Evolutionary conservation across 441 rosid species (phyloP).

Genomic region (Kokia cookei): DNA sequence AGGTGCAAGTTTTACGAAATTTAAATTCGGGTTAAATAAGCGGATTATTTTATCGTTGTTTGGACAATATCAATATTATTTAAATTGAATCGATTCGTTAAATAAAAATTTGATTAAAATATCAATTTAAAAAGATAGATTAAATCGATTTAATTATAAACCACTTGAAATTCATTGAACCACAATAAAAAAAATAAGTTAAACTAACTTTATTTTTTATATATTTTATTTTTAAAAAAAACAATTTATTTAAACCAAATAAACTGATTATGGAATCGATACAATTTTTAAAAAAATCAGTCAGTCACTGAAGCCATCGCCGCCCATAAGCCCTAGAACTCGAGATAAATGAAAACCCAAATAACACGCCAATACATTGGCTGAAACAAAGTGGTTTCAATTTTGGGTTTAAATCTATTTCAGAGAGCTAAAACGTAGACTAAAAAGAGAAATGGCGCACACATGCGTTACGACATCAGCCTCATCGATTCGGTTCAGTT

Average conservation of each 20-base stretch:
- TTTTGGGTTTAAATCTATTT: neutral
- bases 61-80: too few relatives aligned
- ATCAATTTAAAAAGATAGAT: too few relatives aligned
- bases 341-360: neutral
- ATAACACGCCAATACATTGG: neutral
- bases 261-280: too few relatives aligned
- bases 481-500: constrained; percentile 49
- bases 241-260: neutral
- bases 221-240: neutral
- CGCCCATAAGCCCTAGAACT: neutral
- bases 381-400: neutral
- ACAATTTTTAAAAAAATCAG: too few relatives aligned
- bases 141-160: too few relatives aligned
- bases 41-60: too few relatives aligned
- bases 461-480: constrained; percentile 57
- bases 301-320: neutral
- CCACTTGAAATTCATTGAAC: too few relatives aligned
- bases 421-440: neutral
- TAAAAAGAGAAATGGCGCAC: constrained; percentile 45
- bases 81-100: too few relatives aligned
- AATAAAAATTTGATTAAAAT: rapidly evolving
- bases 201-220: too few relatives aligned
- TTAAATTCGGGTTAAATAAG: too few relatives aligned
- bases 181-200: too few relatives aligned
- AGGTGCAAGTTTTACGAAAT: rapidly evolving